phyloP scores from a whole-genome alignment of 768 basidiomycete species.

The Suillus sp. region DNA sequence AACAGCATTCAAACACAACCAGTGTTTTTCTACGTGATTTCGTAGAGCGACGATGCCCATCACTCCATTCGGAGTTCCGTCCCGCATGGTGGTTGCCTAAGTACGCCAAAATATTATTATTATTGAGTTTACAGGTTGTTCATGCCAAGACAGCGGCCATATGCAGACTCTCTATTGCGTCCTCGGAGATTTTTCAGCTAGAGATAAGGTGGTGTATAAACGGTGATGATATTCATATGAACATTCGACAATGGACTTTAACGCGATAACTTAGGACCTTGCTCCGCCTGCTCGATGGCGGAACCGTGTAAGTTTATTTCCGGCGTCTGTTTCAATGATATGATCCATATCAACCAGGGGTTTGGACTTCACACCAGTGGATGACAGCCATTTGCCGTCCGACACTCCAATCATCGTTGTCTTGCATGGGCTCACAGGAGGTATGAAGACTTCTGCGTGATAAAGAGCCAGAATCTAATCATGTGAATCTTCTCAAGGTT shows the following conservation, averaged over 20 bases:
- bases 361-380: slow-evolving; percentile 35
- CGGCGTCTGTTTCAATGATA: background rate
- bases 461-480: slow-evolving; percentile 7
- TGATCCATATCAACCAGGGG: slow-evolving; percentile 22
- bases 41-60: slow-evolving; percentile 35
- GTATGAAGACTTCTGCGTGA: slow-evolving; percentile 19
- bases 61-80: slow-evolving; percentile 28
- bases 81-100: slow-evolving; percentile 38
- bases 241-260: slow-evolving; percentile 12
- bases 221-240: slow-evolving; percentile 19
- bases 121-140: slow-evolving; percentile 15
- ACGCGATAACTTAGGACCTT: slow-evolving; percentile 25
- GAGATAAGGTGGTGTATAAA: slow-evolving; percentile 33
- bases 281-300: slow-evolving; percentile 33
- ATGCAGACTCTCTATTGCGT: slow-evolving; percentile 36
- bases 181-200: slow-evolving; percentile 33
- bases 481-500: slow-evolving; percentile 49
- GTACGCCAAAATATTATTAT: slow-evolving; percentile 18
- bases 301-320: slow-evolving; percentile 32
- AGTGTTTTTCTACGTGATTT: slow-evolving; percentile 30
- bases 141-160: slow-evolving; percentile 30
- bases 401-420: slow-evolving; percentile 36
- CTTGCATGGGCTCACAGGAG: slow-evolving; percentile 35
- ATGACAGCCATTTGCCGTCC: slow-evolving; percentile 22
- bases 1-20: slow-evolving; percentile 15